Evolutionary conservation across 2,329 filamentous ascomycete genomes (phyloP).

Genomic region (Apiospora hydei): DNA sequence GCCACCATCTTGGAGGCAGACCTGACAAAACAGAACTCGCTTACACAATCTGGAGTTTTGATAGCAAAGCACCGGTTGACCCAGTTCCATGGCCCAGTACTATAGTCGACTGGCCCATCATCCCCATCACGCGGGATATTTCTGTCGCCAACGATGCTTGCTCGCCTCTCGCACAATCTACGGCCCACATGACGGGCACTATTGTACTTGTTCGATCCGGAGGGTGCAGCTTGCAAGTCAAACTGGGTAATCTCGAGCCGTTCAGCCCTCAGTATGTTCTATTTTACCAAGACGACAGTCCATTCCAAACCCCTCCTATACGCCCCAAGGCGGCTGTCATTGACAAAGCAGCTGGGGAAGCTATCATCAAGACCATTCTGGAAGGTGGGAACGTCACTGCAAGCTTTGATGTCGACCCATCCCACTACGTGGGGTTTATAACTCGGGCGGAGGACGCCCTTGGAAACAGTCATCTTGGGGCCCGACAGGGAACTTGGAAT

Average conservation of each 20-base stretch:
- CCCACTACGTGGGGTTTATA: constrained; percentile 33
- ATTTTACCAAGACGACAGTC: constrained; percentile 43
- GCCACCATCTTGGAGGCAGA: constrained; percentile 33
- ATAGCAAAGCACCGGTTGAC: constrained; percentile 25
- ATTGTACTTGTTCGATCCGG: constrained; percentile 32
- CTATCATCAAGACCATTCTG: constrained; percentile 38
- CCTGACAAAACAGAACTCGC: constrained; percentile 36
- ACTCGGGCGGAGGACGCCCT: constrained; percentile 33
- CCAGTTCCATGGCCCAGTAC: constrained; percentile 34
- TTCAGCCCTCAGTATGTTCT: constrained; percentile 42
- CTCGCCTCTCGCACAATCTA: constrained; percentile 32
- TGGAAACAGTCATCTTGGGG: constrained; percentile 48
- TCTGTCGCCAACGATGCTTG: constrained; percentile 38
- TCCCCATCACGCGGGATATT: constrained; percentile 36
- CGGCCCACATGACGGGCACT: constrained; percentile 30
- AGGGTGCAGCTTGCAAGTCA: constrained; percentile 30
- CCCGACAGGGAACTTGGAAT: constrained; percentile 45
- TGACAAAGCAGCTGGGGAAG: constrained; percentile 29
- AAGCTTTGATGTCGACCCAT: constrained; percentile 36
- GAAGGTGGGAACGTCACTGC: constrained; percentile 39
- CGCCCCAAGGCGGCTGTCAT: neutral
- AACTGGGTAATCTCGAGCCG: constrained; percentile 41
- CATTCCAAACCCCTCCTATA: neutral
- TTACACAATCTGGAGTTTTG: constrained; percentile 27
- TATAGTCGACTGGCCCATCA: constrained; percentile 37